Base-by-base conservation (phyloP, 139 green algal species). In the Chlorokybus atmophyticus region DNA sequence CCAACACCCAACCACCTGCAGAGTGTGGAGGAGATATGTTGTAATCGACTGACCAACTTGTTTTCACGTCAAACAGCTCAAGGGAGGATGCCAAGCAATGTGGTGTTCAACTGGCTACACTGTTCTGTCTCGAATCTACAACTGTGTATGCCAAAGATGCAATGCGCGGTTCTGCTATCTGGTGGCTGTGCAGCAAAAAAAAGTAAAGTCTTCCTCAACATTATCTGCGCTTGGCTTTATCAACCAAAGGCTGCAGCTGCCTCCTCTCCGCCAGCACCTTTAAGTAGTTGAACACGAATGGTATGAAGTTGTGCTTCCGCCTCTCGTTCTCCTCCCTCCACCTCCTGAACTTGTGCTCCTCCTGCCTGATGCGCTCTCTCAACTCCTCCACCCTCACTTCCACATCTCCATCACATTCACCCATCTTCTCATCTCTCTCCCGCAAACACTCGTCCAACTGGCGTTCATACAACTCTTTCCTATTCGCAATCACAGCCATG, bases 281-380 rank as follows among this genome's bases (percentile, higher is more conserved):
- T 3, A 97, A 62, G 31, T 94, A 78, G 53, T 92, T 83, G 78
- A 94, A 97, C 0, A 94, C 49, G 49, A 95, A 88, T 2, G 90
- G 90, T 2, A 96, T 75, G 76, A 92, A 95, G 73, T 95, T 93
- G 51, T 93, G 87, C 39, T 83, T 81, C 3, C 89, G 71, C 2
- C 91, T 75, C 2, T 92, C 60, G 72, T 98, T 98, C 55, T 98
- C 91, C 0, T 86, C 71, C 4, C 58, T 63, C 91, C 91, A 98
- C 2, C 47, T 29, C 50, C 52, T 21, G 7, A 66, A 60, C 73
- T 90, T 93, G 8, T 80, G 63, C 29, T 82, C 65, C 75, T 96
- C 87, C 14, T 51, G 10, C 35, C n/a, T n/a, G n/a, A 93, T 64
- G n/a, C 68, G 31, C 23, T 70, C 50, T 32, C 70, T 49, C 56